Percentiles rank a stretch among this genome's conserved stretches.
Conservation (phyloP, 139 green algal species). For the Klebsormidium nitens region DNA sequence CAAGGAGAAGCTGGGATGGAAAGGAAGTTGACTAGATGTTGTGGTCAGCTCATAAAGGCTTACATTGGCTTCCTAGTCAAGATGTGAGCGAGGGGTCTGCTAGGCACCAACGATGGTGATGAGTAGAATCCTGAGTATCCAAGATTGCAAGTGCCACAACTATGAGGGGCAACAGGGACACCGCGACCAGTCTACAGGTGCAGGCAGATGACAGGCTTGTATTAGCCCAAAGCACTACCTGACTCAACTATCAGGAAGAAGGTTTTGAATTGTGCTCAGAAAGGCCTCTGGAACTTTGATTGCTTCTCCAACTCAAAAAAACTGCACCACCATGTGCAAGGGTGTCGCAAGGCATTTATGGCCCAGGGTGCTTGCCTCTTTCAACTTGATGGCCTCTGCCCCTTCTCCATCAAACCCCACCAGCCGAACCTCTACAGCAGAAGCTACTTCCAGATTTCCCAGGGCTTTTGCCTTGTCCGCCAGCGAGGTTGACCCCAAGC, state of each 20-base stretch:
- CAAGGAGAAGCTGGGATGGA: constrained; percentile 5
- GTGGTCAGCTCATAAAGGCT: not conserved
- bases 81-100: too few species aligned
- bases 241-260: not conserved
- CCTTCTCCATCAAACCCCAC: constrained; percentile 30
- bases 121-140: not conserved
- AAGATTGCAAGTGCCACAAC: too few species aligned
- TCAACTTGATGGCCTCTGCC: constrained; percentile 6
- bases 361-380: constrained; percentile 26
- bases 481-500: not conserved
- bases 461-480: constrained; percentile 12
- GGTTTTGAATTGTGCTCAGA: not conserved
- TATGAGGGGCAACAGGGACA: too few species aligned
- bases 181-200: not conserved
- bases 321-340: not conserved
- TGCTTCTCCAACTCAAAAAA: not conserved
- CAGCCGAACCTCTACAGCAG: constrained; percentile 17
- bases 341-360: too few species aligned
- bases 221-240: not conserved
- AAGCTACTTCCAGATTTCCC: constrained; percentile 6
- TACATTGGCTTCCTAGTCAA: not conserved
- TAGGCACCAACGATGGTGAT: too few species aligned
- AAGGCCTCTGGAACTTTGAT: not conserved
- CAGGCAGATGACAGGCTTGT: too few species aligned
- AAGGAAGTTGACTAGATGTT: not conserved